Evolutionary conservation across 2,329 filamentous ascomycete genomes (phyloP), one percentile per base, ranked within the genome.

Genomic region (Fusarium sp.): DNA sequence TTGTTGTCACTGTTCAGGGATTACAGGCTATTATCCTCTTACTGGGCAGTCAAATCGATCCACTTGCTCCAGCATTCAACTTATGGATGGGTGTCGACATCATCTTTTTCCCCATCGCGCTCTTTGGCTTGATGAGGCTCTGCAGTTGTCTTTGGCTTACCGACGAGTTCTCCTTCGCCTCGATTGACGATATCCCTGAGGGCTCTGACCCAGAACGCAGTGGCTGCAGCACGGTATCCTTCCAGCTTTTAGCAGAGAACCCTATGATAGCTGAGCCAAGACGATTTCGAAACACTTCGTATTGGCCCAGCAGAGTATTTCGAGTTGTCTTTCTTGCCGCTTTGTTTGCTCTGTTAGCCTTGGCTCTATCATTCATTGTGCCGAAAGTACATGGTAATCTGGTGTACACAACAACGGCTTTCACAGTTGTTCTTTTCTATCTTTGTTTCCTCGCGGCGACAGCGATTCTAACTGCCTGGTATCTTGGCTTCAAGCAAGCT

Each of bases 141-240:
- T 60, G 57, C 7, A 47, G 41, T 24, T 60, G 46, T 0, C 4
- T 53, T 0, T 53, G 40, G 41, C 41, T 60, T 8, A 60, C 56
- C 5, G 46, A 60, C 6, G 54, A 60, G 12, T 60, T 60, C 3
- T 38, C 54, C 11, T 60, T 53, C 2, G 53, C 53, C 0, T 59
- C 52, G 0, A 29, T 58, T 7, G 53, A 59, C 4, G 53, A 59
- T 0, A 3, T 46, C 1, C 29, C 35, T 1, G 4, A 35, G 6
- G 25, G 29, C 1, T 26, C 2, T 42, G 13, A 3, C 10, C n/a
- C 34, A 3, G 41, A 19, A 11, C 12, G 29, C 3, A 15, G 46
- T 1, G 36, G 43, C 2, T 42, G 28, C 4, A 53, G 28, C 11
- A 53, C 25, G 0, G 10, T 31, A 25, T 43, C 41, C 0, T 58